Percentiles rank a stretch among this genome's conserved stretches.
These are phyloP conservation scores for Sclerotinia nivalis DNA, from an alignment of 2,329 filamentous ascomycete species.

Conservation along the genomic window DNA sequence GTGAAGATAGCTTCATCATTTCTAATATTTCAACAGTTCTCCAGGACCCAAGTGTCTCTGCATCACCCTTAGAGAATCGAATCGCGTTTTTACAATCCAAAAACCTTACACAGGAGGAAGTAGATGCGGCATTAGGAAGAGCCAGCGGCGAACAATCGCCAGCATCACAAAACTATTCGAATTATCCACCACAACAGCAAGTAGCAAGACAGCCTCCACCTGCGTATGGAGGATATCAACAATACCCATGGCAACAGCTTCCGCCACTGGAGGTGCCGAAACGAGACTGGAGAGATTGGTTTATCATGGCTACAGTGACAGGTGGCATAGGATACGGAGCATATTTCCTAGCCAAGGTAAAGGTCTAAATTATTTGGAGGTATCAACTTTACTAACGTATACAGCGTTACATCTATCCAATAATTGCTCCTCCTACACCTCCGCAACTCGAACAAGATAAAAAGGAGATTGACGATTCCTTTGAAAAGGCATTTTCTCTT, in stretches of 20 bases:
- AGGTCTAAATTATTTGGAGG: conserved; percentile 20
- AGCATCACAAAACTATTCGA: conserved; percentile 44
- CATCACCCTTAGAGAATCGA: conserved; percentile 87
- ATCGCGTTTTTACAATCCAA: conserved; percentile 94
- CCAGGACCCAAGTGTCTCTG: conserved; percentile 87
- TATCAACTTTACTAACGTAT: neutral
- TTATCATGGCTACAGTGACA: conserved; percentile 97
- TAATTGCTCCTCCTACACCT: conserved; percentile 90
- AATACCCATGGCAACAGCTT: conserved; percentile 58
- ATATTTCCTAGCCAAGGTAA: conserved; percentile 82
- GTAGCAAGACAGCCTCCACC: conserved; percentile 43
- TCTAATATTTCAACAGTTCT: conserved; percentile 61
- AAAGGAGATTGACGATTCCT: conserved; percentile 85
- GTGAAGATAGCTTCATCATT: conserved; percentile 13
- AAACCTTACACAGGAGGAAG: conserved; percentile 94
- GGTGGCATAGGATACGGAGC: conserved; percentile 86
- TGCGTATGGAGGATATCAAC: conserved; percentile 51
- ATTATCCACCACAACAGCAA: conserved; percentile 48
- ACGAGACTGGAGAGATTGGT: conserved; percentile 97
- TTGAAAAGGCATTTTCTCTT: conserved; percentile 85
- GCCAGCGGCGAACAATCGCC: conserved; percentile 59
- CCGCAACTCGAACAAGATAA: conserved; percentile 95
- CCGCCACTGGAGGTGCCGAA: conserved; percentile 63
- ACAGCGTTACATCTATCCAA: conserved; percentile 84
- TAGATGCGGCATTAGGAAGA: conserved; percentile 79